Conservation (phyloP, 139 green algal species). For the Picochlorum sp. region DNA sequence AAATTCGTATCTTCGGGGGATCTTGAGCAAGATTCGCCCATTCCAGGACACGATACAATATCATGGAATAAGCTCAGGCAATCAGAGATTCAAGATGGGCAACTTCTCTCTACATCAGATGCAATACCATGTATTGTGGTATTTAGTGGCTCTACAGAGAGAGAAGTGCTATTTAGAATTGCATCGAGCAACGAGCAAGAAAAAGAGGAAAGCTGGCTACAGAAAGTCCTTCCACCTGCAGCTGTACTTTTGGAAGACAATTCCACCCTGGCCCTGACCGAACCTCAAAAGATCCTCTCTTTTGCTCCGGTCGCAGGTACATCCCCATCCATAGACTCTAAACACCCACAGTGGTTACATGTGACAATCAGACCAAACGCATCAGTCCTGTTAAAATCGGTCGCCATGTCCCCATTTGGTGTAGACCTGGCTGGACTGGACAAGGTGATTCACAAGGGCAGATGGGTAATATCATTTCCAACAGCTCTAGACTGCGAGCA, state of each 20-base stretch:
- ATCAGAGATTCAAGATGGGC: too few species aligned
- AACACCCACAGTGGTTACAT: constrained; percentile 64
- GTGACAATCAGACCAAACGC: constrained; percentile 12
- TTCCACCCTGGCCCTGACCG: background rate
- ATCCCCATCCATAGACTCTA: constrained; percentile 31
- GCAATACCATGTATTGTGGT: too few species aligned
- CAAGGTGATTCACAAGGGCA: background rate
- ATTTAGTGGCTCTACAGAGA: too few species aligned
- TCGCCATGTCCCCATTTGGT: background rate
- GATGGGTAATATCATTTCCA: background rate
- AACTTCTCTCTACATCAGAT: too few species aligned
- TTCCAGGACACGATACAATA: too few species aligned
- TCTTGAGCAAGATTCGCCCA: too few species aligned
- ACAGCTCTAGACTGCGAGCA: background rate
- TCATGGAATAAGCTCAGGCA: too few species aligned
- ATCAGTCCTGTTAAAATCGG: background rate
- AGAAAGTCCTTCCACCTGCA: too few species aligned
- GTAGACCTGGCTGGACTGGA: background rate
- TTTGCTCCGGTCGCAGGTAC: constrained; percentile 60
- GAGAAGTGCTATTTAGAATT: too few species aligned
- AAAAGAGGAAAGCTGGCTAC: too few species aligned
- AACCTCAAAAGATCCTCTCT: constrained; percentile 34
- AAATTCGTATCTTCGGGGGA: too few species aligned
- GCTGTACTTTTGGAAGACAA: constrained; percentile 28
- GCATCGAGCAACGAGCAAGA: too few species aligned